A percentile compares a stretch with the other conserved stretches of the same genome.
phyloP scores from a whole-genome alignment of 768 basidiomycete genomes.

The Boletus reticuloceps region DNA sequence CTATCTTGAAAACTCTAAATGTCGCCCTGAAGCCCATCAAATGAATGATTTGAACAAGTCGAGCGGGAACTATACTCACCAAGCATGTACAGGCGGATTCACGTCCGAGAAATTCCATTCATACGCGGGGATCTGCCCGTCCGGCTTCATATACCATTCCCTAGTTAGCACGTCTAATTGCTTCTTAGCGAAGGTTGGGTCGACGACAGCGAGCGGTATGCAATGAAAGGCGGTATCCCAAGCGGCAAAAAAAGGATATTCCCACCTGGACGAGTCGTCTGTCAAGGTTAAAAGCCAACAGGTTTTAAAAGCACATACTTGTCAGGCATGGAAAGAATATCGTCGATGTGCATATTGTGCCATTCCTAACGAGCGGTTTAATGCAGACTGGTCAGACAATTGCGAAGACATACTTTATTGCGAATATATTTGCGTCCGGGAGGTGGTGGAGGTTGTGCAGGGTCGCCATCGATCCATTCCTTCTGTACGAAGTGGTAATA shows the following conservation, averaged over 20 bases:
- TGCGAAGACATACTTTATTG: conserved; percentile 59
- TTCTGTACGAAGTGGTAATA: conserved; percentile 95
- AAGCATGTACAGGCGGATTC: conserved; percentile 98
- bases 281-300: neutral
- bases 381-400: neutral
- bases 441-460: conserved; percentile 92
- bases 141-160: conserved; percentile 99
- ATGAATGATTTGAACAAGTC: neutral
- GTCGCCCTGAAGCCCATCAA: conserved; percentile 63
- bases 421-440: conserved; percentile 81
- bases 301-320: conserved; percentile 53
- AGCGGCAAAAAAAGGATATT: conserved; percentile 98
- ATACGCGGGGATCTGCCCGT: conserved; percentile 97
- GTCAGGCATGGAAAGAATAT: conserved; percentile 98
- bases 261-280: conserved; percentile 60
- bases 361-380: conserved; percentile 60
- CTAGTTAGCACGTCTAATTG: conserved; percentile 94
- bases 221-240: conserved; percentile 99
- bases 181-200: conserved; percentile 94
- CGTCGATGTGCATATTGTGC: conserved; percentile 93
- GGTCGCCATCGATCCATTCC: conserved; percentile 95
- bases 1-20: conserved; percentile 98
- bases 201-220: conserved; percentile 94
- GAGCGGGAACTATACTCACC: conserved; percentile 43
- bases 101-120: conserved; percentile 99